A percentile compares a stretch with the other conserved stretches of the same genome.
Conservation (phyloP, 1,284 basidiomycete genomes). For the Caloboletus firmus region DNA sequence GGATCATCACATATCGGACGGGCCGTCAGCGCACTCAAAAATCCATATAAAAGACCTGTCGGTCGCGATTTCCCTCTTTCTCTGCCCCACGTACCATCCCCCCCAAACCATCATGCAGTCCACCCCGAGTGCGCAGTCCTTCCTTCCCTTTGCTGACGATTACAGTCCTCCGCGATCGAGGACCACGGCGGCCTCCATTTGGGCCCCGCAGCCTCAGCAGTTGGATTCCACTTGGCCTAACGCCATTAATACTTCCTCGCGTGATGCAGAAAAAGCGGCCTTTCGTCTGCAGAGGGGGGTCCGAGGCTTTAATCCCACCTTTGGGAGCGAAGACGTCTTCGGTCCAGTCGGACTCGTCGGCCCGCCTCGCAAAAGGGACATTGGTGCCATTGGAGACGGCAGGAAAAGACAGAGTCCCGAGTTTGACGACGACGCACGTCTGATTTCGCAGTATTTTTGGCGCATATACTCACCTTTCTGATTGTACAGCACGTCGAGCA, state of each 20-base stretch:
- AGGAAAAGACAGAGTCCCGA: conserved; percentile 60
- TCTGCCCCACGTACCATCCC: conserved; percentile 27
- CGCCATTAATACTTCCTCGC: conserved; percentile 58
- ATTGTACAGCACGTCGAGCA: conserved; percentile 67
- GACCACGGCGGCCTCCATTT: conserved; percentile 57
- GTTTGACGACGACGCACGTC: conserved; percentile 53
- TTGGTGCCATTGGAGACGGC: conserved; percentile 76
- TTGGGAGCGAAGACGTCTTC: conserved; percentile 60
- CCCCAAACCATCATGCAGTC: conserved; percentile 29
- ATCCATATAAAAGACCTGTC: conserved; percentile 35
- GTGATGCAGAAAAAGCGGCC: conserved; percentile 43
- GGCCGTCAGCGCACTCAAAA: conserved; percentile 24
- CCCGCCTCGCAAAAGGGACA: conserved; percentile 44
- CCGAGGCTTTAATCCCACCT: conserved; percentile 26
- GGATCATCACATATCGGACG: conserved; percentile 35
- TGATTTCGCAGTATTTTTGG: conserved; percentile 9
- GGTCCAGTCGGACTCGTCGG: conserved; percentile 55
- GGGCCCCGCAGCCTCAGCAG: conserved; percentile 73
- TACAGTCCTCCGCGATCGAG: conserved; percentile 37
- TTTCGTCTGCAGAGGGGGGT: conserved; percentile 25
- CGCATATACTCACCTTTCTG: conserved; percentile 35
- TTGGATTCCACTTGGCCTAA: conserved; percentile 64
- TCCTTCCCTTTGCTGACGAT: conserved; percentile 30
- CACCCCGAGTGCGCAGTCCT: conserved; percentile 27
- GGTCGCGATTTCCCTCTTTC: conserved; percentile 31